Percentiles rank a stretch among this genome's conserved stretches.
Conservation (phyloP, 345 rosid species). For the Euphorbia peplus region DNA sequence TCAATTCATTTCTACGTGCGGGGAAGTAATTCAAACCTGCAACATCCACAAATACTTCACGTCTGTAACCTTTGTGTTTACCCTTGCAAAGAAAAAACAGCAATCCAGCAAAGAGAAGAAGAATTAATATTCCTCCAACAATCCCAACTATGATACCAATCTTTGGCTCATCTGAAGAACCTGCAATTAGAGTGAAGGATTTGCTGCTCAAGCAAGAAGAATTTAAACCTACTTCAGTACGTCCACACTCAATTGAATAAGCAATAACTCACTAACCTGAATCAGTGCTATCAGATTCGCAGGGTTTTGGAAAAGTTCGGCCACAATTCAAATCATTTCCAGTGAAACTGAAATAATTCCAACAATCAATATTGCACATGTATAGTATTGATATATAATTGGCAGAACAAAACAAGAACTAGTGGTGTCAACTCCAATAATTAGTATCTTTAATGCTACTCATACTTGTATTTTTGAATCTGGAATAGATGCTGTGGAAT, state of each 20-base stretch:
- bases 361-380: neutral
- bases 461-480: constrained; percentile 76
- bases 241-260: constrained; percentile 9
- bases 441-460: neutral
- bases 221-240: neutral
- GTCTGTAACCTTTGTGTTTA: constrained; percentile 58
- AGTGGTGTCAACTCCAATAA: neutral
- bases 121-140: constrained; percentile 51
- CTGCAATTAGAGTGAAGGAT: constrained; percentile 32
- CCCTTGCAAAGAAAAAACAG: constrained; percentile 55
- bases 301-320: constrained; percentile 30
- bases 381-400: neutral
- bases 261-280: constrained; percentile 45
- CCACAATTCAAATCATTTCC: constrained; percentile 73
- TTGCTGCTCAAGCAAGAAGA: neutral
- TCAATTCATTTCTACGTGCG: neutral
- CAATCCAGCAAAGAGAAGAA: constrained; percentile 51
- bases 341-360: constrained; percentile 55
- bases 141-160: constrained; percentile 67
- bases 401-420: neutral
- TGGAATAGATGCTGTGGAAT: constrained; percentile 66
- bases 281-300: constrained; percentile 50
- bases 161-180: constrained; percentile 58
- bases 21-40: constrained; percentile 53
- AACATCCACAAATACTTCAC: constrained; percentile 87